These are phyloP conservation scores for Penicillium sp. DNA, from an alignment of 2,329 filamentous ascomycete species.

Conservation along the genomic window DNA sequence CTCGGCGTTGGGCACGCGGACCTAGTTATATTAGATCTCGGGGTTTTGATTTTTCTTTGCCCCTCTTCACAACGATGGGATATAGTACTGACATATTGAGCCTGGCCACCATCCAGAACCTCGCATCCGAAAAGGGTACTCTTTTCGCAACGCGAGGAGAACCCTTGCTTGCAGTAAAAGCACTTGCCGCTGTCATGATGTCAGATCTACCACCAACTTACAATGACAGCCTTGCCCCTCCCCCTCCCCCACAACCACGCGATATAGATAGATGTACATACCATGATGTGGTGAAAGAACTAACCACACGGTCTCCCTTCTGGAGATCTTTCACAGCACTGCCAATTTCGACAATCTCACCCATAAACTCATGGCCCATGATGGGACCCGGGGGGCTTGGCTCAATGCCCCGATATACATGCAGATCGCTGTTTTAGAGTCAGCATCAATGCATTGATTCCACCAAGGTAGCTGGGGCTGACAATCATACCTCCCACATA, in stretches of 20 bases:
- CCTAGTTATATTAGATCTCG: slow-evolving; percentile 36
- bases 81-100: slow-evolving; percentile 65
- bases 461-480: slow-evolving; percentile 15
- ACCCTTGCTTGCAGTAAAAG: slow-evolving; percentile 81
- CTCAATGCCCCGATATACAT: slow-evolving; percentile 83
- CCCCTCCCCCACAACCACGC: neutral
- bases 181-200: slow-evolving; percentile 62
- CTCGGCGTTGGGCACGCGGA: slow-evolving; percentile 80
- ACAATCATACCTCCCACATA: slow-evolving; percentile 75
- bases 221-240: neutral
- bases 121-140: slow-evolving; percentile 71
- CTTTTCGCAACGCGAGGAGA: slow-evolving; percentile 76
- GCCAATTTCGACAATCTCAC: slow-evolving; percentile 71
- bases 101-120: slow-evolving; percentile 75
- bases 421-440: slow-evolving; percentile 68
- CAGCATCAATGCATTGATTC: neutral
- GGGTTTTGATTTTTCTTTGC: neutral
- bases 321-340: slow-evolving; percentile 69
- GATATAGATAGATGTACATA: slow-evolving; percentile 48
- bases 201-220: neutral
- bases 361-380: slow-evolving; percentile 84
- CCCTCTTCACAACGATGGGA: neutral
- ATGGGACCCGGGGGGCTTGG: slow-evolving; percentile 67
- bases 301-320: slow-evolving; percentile 77
- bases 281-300: slow-evolving; percentile 83